Evolutionary conservation across 2,329 filamentous ascomycete genomes (phyloP).

Genomic region (Diaporthe aspalathi): DNA sequence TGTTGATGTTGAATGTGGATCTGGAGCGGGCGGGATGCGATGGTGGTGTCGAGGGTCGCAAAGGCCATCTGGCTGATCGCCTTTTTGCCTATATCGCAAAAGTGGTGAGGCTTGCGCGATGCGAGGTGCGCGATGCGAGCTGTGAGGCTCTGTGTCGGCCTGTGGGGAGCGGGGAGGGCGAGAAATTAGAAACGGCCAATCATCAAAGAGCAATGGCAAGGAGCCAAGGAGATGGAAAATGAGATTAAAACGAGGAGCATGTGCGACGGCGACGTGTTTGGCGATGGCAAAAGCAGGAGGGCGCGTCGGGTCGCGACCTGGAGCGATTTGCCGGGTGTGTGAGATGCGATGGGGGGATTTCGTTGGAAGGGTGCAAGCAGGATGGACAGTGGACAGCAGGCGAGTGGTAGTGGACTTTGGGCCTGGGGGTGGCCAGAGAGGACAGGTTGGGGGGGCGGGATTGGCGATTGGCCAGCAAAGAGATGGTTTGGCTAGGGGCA

Average conservation of each 20-base stretch:
- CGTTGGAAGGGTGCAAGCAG: constrained; percentile 15
- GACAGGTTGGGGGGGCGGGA: background rate
- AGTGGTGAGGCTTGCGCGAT: constrained; percentile 2
- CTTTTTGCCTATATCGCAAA: constrained; percentile 44
- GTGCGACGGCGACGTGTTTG: constrained; percentile 59
- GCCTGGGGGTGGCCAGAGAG: constrained; percentile 41
- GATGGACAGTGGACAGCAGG: constrained; percentile 42
- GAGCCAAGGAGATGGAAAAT: constrained; percentile 56
- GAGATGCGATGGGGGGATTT: constrained; percentile 48
- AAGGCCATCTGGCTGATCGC: constrained; percentile 60
- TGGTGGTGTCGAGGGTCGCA: constrained; percentile 40
- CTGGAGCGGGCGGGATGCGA: constrained; percentile 26
- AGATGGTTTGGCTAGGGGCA: constrained; percentile 37
- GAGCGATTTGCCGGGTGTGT: constrained; percentile 44
- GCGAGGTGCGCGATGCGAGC: background rate
- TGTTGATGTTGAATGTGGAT: constrained; percentile 39
- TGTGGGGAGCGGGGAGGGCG: constrained; percentile 18
- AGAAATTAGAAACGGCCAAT: constrained; percentile 45
- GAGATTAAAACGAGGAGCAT: constrained; percentile 52
- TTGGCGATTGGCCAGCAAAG: constrained; percentile 32
- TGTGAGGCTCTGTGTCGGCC: background rate
- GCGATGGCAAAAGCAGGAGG: constrained; percentile 55
- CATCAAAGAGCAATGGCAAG: constrained; percentile 53
- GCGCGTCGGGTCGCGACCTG: constrained; percentile 54
- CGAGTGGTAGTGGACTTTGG: constrained; percentile 45